phyloP scores from a whole-genome alignment of 78 protist genomes.

The Dictyostelium purpureum region DNA sequence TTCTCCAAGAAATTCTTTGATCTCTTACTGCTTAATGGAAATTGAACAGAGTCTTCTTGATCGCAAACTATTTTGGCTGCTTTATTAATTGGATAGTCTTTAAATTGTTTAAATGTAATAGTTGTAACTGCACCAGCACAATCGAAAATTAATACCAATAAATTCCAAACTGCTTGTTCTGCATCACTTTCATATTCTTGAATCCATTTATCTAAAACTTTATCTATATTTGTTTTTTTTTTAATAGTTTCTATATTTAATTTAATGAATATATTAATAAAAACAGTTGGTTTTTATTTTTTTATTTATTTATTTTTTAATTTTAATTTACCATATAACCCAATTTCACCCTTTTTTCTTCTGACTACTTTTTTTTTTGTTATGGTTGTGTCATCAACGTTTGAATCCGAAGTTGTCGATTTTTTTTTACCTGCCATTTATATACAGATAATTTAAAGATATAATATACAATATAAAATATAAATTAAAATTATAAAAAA shows the following conservation, averaged over 20 bases:
- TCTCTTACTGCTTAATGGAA: slow-evolving; percentile 15
- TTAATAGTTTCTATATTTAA: neutral
- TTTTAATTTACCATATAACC: no score
- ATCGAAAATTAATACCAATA: slow-evolving; percentile 21
- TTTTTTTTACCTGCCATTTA: no score
- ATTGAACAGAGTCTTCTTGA: neutral
- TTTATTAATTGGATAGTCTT: neutral
- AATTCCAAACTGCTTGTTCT: slow-evolving; percentile 18
- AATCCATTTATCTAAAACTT: slow-evolving; percentile 41
- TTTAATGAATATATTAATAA: no score
- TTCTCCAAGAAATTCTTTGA: neutral
- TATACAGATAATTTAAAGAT: no score
- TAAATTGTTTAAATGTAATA: slow-evolving; percentile 2
- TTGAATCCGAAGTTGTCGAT: no score
- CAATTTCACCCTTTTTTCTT: no score
- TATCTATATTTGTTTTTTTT: slow-evolving; percentile 5
- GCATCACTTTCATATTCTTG: slow-evolving; percentile 18
- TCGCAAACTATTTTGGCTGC: neutral
- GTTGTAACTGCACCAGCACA: slow-evolving; percentile 26
- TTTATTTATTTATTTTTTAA: no score
- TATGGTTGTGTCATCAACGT: no score
- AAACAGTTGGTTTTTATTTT: no score
- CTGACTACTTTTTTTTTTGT: no score
- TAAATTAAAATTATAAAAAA: no score
- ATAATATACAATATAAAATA: no score